Evolutionary conservation across 75 land plant species (phyloP).

Genomic region (Cunninghamia lanceolata): DNA sequence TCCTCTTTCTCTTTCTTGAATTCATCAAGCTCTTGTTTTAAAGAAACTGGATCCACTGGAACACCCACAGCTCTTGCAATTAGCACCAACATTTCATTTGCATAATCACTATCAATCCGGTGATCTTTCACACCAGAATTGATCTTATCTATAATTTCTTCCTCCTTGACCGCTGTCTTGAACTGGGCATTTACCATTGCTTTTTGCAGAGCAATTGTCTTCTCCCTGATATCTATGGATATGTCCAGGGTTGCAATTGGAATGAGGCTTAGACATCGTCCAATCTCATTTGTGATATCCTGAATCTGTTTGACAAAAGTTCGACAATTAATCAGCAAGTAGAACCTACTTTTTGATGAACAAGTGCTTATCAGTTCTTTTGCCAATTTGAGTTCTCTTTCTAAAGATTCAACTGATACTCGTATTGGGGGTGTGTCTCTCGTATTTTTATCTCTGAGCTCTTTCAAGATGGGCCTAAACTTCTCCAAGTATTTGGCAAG

Average conservation of each 20-base stretch:
- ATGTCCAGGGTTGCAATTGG: slow-evolving; percentile 15
- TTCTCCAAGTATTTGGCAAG: slow-evolving; percentile 14
- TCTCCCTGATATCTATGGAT: slow-evolving; percentile 9
- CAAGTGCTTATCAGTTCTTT: slow-evolving; percentile 12
- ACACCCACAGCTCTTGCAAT: slow-evolving; percentile 23
- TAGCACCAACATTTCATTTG: slow-evolving; percentile 13
- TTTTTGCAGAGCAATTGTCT: slow-evolving; percentile 1
- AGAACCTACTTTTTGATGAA: slow-evolving; percentile 16
- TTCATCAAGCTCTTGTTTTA: slow-evolving; percentile 22
- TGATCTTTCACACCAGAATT: slow-evolving; percentile 5
- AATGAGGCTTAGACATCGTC: slow-evolving; percentile 15
- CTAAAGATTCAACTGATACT: slow-evolving; percentile 9
- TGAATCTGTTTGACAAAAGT: slow-evolving; percentile 10
- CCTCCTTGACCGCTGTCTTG: slow-evolving; percentile 13
- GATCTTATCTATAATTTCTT: slow-evolving; percentile 20
- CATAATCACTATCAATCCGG: slow-evolving; percentile 4
- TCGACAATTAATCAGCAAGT: slow-evolving; percentile 16
- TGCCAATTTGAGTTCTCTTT: slow-evolving; percentile 9
- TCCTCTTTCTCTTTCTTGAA: slow-evolving; percentile 28
- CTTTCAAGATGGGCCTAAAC: slow-evolving; percentile 10
- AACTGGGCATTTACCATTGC: slow-evolving; percentile 15
- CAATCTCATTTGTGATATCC: slow-evolving; percentile 21
- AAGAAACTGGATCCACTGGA: slow-evolving; percentile 9
- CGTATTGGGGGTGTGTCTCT: slow-evolving; percentile 10
- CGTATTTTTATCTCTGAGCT: slow-evolving; percentile 3